Conservation (phyloP, 2,329 filamentous ascomycete genomes). For the Cryphonectria parasitica region DNA sequence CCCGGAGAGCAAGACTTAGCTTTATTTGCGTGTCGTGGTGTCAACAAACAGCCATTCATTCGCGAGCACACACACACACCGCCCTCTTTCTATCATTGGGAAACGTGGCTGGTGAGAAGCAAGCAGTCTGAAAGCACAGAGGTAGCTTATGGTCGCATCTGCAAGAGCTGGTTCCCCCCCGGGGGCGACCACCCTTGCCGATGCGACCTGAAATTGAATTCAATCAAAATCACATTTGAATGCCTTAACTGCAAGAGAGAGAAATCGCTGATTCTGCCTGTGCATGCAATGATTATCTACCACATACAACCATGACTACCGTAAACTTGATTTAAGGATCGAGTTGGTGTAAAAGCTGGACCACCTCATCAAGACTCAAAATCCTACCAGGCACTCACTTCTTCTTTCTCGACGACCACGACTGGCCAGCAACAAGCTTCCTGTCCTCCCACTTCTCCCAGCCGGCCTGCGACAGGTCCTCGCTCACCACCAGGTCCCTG, state of each 20-base stretch:
- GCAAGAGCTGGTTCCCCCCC: not conserved
- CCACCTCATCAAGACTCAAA: not conserved
- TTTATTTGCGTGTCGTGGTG: slow-evolving; percentile 18
- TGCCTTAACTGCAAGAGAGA: not conserved
- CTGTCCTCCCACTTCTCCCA: slow-evolving; percentile 87
- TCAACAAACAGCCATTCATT: slow-evolving; percentile 21
- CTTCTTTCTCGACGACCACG: slow-evolving; percentile 34
- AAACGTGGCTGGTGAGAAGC: not conserved
- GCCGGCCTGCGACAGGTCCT: slow-evolving; percentile 87
- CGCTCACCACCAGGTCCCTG: slow-evolving; percentile 82
- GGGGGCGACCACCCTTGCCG: not conserved
- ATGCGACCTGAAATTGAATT: slow-evolving; percentile 15
- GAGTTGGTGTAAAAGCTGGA: not conserved
- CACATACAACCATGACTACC: not conserved
- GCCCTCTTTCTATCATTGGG: not conserved
- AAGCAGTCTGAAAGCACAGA: slow-evolving; percentile 16
- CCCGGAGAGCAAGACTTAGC: slow-evolving; percentile 4
- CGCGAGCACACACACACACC: not conserved
- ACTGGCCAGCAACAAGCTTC: slow-evolving; percentile 42
- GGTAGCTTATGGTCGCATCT: slow-evolving; percentile 15
- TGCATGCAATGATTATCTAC: not conserved
- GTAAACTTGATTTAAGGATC: not conserved
- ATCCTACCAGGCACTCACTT: slow-evolving; percentile 35
- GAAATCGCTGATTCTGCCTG: not conserved
- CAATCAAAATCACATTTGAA: slow-evolving; percentile 1